These are phyloP conservation scores for Aspergillaceae sp. DNA, from an alignment of 2,329 filamentous ascomycete species.

Conservation along the genomic window DNA sequence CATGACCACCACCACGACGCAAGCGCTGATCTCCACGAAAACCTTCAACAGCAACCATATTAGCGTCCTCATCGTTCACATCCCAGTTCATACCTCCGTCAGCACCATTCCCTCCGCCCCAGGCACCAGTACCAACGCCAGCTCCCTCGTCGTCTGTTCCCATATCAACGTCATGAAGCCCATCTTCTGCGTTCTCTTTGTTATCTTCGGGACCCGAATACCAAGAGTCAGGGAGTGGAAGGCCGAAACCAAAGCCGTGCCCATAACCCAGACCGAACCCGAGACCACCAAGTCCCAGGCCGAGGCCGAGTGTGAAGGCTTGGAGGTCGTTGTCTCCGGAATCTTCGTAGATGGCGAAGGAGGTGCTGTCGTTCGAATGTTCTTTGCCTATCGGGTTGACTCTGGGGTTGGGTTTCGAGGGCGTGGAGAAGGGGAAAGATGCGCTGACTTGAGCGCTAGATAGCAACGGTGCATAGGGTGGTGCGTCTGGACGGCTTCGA, in stretches of 20 bases:
- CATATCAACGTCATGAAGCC: not conserved
- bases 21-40: no score
- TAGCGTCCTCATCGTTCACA: no score
- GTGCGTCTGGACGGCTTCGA: not conserved
- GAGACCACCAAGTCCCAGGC: no score
- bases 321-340: conserved; percentile 6
- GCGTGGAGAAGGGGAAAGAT: no score
- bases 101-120: not conserved
- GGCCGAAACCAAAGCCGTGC: not conserved
- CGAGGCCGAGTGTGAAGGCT: not conserved
- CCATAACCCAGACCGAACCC: no score
- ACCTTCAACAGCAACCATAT: no score
- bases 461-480: no score
- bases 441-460: no score
- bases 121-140: no score
- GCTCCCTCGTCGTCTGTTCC: no score
- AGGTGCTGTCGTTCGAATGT: not conserved
- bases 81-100: not conserved
- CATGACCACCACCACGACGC: no score
- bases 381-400: not conserved
- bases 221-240: not conserved
- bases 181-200: conserved; percentile 11
- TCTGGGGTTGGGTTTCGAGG: no score
- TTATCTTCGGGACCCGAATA: conserved; percentile 8
- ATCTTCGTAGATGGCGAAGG: conserved; percentile 15